Conservation (phyloP, 306 rosid species). For the Alnus glutinosa region DNA sequence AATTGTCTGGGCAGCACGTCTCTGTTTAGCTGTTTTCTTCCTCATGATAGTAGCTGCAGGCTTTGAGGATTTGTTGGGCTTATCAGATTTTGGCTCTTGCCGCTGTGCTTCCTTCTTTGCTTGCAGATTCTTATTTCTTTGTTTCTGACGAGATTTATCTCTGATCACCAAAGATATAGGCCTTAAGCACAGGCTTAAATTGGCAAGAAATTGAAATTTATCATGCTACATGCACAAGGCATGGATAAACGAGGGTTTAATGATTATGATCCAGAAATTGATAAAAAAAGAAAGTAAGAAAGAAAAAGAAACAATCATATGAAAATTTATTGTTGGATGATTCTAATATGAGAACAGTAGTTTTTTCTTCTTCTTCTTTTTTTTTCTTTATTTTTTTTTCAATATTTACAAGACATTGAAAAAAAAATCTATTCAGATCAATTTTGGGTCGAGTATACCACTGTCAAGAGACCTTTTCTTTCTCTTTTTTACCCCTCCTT, state of each 20-base stretch:
- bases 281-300: too few relatives aligned
- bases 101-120: slow-evolving; percentile 70
- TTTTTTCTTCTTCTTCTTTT: too few relatives aligned
- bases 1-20: slow-evolving; percentile 77
- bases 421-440: not conserved
- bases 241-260: not conserved
- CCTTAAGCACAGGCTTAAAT: slow-evolving; percentile 21
- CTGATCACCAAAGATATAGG: slow-evolving; percentile 39
- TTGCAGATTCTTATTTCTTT: slow-evolving; percentile 74
- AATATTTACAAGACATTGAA: too few relatives aligned
- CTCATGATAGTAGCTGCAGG: slow-evolving; percentile 35
- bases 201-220: not conserved
- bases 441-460: not conserved
- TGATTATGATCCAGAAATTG: not conserved
- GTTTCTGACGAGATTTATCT: slow-evolving; percentile 90
- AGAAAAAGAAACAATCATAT: not conserved
- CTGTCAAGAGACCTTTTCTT: not conserved
- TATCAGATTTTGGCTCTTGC: slow-evolving; percentile 58
- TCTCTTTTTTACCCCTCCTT: not conserved
- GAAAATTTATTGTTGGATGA: not conserved
- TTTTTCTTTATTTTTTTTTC: too few relatives aligned
- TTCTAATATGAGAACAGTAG: not conserved
- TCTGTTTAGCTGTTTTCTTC: slow-evolving; percentile 86
- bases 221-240: not conserved
- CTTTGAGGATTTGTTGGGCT: slow-evolving; percentile 41